A percentile compares a stretch with the other conserved stretches of the same genome.
phyloP scores from a whole-genome alignment of 768 basidiomycete species.

The Trametopsis cervina region DNA sequence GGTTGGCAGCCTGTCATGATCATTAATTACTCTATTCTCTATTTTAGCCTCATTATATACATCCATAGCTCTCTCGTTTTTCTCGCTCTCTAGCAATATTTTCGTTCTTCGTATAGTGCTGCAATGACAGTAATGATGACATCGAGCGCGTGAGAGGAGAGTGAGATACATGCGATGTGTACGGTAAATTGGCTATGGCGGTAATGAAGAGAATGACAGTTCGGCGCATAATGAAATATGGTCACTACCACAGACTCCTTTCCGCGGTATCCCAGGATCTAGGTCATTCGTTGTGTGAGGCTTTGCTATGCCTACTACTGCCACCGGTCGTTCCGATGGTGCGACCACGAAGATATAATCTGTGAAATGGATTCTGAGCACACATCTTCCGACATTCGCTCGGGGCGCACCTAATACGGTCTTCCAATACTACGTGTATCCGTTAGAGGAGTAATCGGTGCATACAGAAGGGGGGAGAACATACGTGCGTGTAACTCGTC shows the following conservation, averaged over 20 bases:
- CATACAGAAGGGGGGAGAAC: neutral
- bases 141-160: too few relatives aligned
- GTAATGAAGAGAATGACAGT: slow-evolving; percentile 27
- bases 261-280: slow-evolving; percentile 70
- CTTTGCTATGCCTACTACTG: slow-evolving; percentile 48
- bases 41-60: neutral
- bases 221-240: slow-evolving; percentile 77
- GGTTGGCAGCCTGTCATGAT: neutral
- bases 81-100: neutral
- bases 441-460: neutral
- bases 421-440: slow-evolving; percentile 60
- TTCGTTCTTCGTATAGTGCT: neutral
- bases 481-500: slow-evolving; percentile 68
- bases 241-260: slow-evolving; percentile 77
- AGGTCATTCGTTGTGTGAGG: slow-evolving; percentile 56
- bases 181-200: too few relatives aligned
- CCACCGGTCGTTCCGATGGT: slow-evolving; percentile 26
- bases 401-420: slow-evolving; percentile 57
- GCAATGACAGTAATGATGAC: neutral
- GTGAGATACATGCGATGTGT: too few relatives aligned
- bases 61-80: neutral
- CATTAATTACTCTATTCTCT: neutral
- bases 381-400: slow-evolving; percentile 1
- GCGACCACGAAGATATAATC: slow-evolving; percentile 88
- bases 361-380: slow-evolving; percentile 23